Evolutionary conservation across 2,329 filamentous ascomycete species (phyloP), one percentile per base, ranked within the genome.

Genomic region (Dactylellina cionopaga): DNA sequence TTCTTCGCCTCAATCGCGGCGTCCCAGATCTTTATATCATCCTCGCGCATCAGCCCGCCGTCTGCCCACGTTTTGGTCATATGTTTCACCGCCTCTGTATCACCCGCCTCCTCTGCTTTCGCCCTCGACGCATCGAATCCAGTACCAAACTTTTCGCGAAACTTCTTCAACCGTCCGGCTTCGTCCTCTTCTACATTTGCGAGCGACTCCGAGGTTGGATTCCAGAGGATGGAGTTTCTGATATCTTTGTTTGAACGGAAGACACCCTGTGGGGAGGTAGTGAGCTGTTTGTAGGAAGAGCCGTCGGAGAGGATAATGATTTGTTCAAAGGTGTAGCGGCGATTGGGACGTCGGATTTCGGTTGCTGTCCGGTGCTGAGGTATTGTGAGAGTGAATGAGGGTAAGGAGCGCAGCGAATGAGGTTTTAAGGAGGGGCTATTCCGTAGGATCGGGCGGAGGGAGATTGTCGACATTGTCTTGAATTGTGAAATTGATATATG

Each of bases 241-340:
- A 90, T 91, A 83, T 99, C 95, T 82, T 96, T 96, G 72, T 83
- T 82, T 66, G 83, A 83, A 69, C 83, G 83, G 82, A 87, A 85
- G 49, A 90, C 80, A 2, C 86, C 84, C 33, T 81, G 76, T 0
- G 92, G 91, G 9, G 87, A 91, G 9, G 91, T 92, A 22, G 91
- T 93, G 79, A 90, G 90, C 78, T 89, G 85, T 51, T 90, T 88
- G 82, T 88, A 98, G 71, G 93, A 90, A 78, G 88, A 91, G 77
- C 95, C 95, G 83, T 99, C 95, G 39, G 90, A 92, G 75, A 98
- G 89, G 59, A 92, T 93, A 76, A 99, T 85, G 72, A 99, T 87
- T 82, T 99, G 95, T n/a, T 94, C 97, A 85, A 97, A 98, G 76
- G 90, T 92, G 85, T 97, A 98, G 41, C 95, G 94, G 4, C 93